Evolutionary conservation across 306 rosid genomes (phyloP).

Genomic region (Citrullus mucosospermus): DNA sequence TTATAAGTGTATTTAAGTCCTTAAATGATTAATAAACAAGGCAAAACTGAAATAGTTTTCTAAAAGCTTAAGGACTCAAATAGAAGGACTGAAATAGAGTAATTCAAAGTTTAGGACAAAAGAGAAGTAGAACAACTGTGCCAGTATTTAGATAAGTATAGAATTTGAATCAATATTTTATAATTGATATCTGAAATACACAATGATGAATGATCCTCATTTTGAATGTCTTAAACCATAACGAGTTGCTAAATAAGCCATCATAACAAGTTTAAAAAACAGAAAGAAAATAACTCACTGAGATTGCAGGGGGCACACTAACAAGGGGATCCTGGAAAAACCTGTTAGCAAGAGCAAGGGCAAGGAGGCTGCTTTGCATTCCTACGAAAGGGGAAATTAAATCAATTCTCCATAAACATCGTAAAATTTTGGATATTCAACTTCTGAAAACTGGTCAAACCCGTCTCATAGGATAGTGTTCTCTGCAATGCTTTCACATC

Average conservation of each 20-base stretch:
- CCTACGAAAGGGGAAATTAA: constrained; percentile 32
- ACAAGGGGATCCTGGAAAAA: constrained; percentile 78
- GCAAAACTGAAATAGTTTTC: neutral
- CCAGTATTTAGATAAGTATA: too few species aligned
- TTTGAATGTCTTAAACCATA: neutral
- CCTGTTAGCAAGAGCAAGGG: constrained; percentile 85
- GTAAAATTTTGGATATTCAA: constrained; percentile 5
- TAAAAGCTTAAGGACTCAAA: too few species aligned
- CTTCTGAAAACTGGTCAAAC: constrained; percentile 19
- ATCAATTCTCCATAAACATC: neutral
- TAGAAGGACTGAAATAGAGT: too few species aligned
- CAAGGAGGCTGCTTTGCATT: constrained; percentile 98
- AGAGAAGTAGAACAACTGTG: too few species aligned
- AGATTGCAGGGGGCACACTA: constrained; percentile 84
- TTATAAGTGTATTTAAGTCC: neutral
- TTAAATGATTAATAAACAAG: neutral
- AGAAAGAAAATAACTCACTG: constrained; percentile 41
- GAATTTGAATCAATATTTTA: too few species aligned
- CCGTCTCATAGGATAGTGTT: constrained; percentile 89
- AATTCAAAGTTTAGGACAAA: too few species aligned
- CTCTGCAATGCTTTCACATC: constrained; percentile 69
- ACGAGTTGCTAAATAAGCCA: neutral
- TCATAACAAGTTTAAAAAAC: neutral
- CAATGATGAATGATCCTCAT: neutral
- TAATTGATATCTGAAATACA: too few species aligned